These are phyloP conservation scores for Dioscorea cayenensis DNA, from an alignment of 116 monocot species.

Conservation along the genomic window DNA sequence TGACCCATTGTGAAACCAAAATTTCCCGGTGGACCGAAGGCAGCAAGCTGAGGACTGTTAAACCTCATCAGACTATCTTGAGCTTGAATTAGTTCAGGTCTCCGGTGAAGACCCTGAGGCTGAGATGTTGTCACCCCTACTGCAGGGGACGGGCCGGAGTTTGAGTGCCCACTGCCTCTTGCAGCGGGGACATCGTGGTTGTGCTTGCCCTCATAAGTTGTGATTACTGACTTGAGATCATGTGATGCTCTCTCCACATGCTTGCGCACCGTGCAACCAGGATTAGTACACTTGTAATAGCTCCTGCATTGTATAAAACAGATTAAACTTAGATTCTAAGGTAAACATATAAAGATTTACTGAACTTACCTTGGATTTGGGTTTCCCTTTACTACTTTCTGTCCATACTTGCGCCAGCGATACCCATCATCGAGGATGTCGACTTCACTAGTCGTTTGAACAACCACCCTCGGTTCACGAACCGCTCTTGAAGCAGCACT, in stretches of 20 bases:
- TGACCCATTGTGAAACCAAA: constrained; percentile 44
- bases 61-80: constrained; percentile 23
- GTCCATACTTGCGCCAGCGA: constrained; percentile 81
- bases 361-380: constrained; percentile 53
- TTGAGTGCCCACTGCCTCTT: constrained; percentile 17
- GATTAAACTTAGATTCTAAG: background rate
- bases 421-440: constrained; percentile 78
- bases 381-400: constrained; percentile 79
- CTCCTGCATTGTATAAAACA: constrained; percentile 38
- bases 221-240: constrained; percentile 71
- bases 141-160: constrained; percentile 1
- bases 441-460: constrained; percentile 70
- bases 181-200: constrained; percentile 77
- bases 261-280: constrained; percentile 69
- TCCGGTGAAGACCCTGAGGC: constrained; percentile 10
- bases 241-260: constrained; percentile 78
- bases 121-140: constrained; percentile 6
- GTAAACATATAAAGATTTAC: background rate
- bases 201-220: constrained; percentile 84
- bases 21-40: constrained; percentile 11
- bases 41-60: constrained; percentile 10
- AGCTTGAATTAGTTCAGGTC: constrained; percentile 11
- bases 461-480: constrained; percentile 66
- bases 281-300: constrained; percentile 83
- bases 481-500: constrained; percentile 52